phyloP scores from a whole-genome alignment of 495 filamentous ascomycete species.

The Talaromyces wortmannii region DNA sequence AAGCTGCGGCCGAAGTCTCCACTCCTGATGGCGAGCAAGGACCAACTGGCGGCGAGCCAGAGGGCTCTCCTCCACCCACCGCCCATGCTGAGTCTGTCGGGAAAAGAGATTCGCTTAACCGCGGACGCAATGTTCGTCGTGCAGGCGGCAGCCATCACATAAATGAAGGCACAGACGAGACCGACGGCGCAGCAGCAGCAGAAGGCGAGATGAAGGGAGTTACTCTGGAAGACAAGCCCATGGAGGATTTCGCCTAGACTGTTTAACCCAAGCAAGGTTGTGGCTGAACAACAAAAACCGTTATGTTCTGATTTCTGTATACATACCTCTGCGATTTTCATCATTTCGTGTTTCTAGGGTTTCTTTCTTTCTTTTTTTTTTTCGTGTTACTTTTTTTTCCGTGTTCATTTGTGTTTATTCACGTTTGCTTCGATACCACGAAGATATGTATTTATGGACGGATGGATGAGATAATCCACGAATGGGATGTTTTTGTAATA shows the following conservation, averaged over 20 bases:
- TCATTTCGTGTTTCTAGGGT: not conserved
- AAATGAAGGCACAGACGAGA: slow-evolving; percentile 16
- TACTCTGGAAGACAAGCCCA: slow-evolving; percentile 73
- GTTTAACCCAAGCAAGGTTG: too few relatives aligned
- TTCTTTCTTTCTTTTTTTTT: slow-evolving; percentile 5
- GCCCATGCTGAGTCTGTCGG: slow-evolving; percentile 19
- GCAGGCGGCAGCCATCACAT: slow-evolving; percentile 31
- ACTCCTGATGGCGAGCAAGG: not conserved
- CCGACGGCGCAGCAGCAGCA: slow-evolving; percentile 34
- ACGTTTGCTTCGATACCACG: not conserved
- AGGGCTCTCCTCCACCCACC: slow-evolving; percentile 33
- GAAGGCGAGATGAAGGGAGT: slow-evolving; percentile 56
- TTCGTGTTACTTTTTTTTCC: slow-evolving; percentile 3
- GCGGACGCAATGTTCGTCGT: slow-evolving; percentile 28
- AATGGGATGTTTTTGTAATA: not conserved
- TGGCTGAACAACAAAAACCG: not conserved
- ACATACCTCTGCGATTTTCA: not conserved
- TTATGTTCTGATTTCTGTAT: not conserved
- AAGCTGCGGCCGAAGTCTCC: slow-evolving; percentile 18
- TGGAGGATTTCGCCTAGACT: slow-evolving; percentile 57
- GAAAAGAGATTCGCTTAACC: slow-evolving; percentile 41
- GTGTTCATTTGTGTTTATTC: not conserved
- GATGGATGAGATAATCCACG: not conserved
- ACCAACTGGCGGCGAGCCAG: slow-evolving; percentile 19
- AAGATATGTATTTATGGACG: slow-evolving; percentile 5